Base-by-base conservation (phyloP, 2,329 filamentous ascomycete species). In the Apiospora pterosperma region DNA sequence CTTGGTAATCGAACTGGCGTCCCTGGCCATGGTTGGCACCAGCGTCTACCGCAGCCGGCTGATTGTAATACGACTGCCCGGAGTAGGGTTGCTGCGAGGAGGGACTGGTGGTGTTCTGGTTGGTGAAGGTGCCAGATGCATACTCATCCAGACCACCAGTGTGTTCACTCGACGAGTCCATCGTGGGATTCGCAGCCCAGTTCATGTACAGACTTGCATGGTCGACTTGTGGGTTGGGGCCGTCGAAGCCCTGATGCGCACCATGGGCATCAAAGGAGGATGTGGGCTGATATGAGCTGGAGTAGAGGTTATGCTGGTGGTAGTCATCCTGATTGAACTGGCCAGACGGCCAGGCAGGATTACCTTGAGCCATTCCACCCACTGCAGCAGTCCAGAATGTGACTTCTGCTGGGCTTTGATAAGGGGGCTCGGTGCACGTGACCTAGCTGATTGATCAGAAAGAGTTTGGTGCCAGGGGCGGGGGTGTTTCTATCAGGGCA, bases 261-360 rank as follows among this genome's bases (percentile, higher is more conserved):
- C 34, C 34, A 38, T 38, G 48, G 8, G 25, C 28, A 28, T 62
- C 60, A 48, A 48, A 62, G 39, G 25, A 3, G 16, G 60, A 31
- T 4, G 38, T 10, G 19, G 60, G 39, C n/a, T 48, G 60, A 10
- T 62, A 62, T 16, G 39, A 7, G 60, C 34, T 44, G 16, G 38
- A 14, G 38, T 62, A 62, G 23, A 62, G 25, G 28, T 25, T 23
- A 16, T 62, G 59, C 10, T 12, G 55, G 39, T 42, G 38, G 39
- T 62, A 62, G 14, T 62, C 60, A 21, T 42, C 60, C 39, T 62
- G 61, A 41, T 59, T 44, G 36, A 44, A 66, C 34, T 66, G 64
- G 14, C 64, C 64, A 28, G 38, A 25, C 10, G 64, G 64, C 64
- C 64, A 66, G 28, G 36, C 36, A 39, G 63, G 64, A 58, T 62